Base-by-base conservation (phyloP, 2,329 filamentous ascomycete species). In the Trichoderma brevicompactum region DNA sequence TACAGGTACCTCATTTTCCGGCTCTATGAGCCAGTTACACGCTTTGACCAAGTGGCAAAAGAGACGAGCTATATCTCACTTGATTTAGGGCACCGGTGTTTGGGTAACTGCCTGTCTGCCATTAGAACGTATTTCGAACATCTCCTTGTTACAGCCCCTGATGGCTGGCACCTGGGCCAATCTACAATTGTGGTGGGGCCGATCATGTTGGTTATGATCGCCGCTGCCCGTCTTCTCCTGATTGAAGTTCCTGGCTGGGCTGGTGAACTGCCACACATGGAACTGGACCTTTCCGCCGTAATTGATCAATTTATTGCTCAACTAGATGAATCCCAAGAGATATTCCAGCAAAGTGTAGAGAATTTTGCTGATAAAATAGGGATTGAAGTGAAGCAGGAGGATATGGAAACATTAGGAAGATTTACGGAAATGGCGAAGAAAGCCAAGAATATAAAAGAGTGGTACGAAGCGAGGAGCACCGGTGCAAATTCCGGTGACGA, bases 11-110 rank as follows among this genome's bases (percentile, higher is more conserved):
- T 53, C 3, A 17, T 53, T 34, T 23, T 38, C 8, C 49, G 49
- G 49, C 49, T 53, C 49, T 53, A 53, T 9, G 49, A 53, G 34
- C 49, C 49, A 17, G 49, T 15, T 8, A 53, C n/a, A 53, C 49
- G 32, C 7, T 53, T 53, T 36, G 49, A 53, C 17, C 28, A 10
- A n/a, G 28, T 28, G 7, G 10, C 32, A 17, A 53, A 7, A 36
- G 49, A 53, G 34, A 10, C 7, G 10, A 6, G n/a, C 34, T 28
- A 53, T 53, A 28, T 28, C 5, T 36, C 49, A 9, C n/a, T 36
- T 32, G 15, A 5, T 17, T 19, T 38, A 23, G 17, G 32, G 32
- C 32, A 7, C 5, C 49, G 10, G 5, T 53, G 49, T 17, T 19
- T 53, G n/a, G 12, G n/a, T 17, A 53, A 19, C 2, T 36, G 49